Evolutionary conservation across 768 basidiomycete genomes (phyloP).

Genomic region (Boletus sensibilis): DNA sequence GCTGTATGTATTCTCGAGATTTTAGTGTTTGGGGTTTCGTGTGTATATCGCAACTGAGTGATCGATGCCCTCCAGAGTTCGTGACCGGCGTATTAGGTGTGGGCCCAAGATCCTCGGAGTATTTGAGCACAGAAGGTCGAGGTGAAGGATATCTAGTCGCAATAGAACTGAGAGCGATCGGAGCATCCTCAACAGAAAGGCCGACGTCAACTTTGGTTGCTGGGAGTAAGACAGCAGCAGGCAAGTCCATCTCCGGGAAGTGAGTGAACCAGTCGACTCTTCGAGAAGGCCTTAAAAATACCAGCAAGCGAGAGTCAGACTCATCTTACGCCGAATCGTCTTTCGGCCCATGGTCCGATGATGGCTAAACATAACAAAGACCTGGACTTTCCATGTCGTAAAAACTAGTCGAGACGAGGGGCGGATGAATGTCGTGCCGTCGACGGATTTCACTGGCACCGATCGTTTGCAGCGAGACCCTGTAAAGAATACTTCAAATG

Average conservation of each 20-base stretch:
- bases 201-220: not conserved
- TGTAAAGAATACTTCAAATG: not conserved
- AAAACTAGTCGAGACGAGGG: not conserved
- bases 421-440: not conserved
- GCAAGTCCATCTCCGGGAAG: conserved; percentile 1
- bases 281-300: conserved; percentile 1
- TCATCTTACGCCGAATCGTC: not conserved
- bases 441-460: not conserved
- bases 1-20: conserved; percentile 41
- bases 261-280: not conserved
- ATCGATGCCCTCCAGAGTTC: not conserved
- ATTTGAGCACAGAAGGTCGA: conserved; percentile 1
- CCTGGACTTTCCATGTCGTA: not conserved
- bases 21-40: conserved; percentile 8
- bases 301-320: not conserved
- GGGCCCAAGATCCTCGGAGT: conserved; percentile 2
- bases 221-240: not conserved
- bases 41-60: not conserved
- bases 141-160: conserved; percentile 2
- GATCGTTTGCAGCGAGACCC: not conserved
- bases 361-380: not conserved
- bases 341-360: not conserved
- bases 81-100: not conserved
- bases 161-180: conserved; percentile 1
- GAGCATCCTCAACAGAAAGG: not conserved